These are phyloP conservation scores for Tricholoma matsutake DNA, from an alignment of 768 basidiomycete genomes.

Conservation along the genomic window DNA sequence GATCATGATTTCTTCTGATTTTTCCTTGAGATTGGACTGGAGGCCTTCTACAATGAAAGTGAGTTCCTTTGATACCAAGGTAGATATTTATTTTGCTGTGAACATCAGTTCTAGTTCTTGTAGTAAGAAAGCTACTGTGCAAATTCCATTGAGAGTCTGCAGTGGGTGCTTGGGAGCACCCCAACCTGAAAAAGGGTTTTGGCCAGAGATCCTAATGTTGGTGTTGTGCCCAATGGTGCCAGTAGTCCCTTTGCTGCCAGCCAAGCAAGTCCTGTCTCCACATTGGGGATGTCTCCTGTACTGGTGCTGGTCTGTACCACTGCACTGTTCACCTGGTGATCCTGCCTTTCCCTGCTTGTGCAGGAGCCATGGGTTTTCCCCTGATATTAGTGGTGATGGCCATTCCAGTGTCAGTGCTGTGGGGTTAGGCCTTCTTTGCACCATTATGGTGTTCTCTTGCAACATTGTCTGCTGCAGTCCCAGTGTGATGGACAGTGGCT, in stretches of 20 bases:
- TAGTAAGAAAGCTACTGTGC: too few relatives aligned
- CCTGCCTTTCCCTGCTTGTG: not conserved
- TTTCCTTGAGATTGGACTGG: not conserved
- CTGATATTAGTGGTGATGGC: too few relatives aligned
- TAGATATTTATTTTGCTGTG: too few relatives aligned
- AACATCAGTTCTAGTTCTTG: too few relatives aligned
- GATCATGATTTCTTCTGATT: not conserved
- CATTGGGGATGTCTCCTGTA: not conserved
- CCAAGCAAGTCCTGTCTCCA: not conserved
- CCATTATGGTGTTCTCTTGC: too few relatives aligned
- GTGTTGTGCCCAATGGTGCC: not conserved
- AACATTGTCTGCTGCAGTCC: too few relatives aligned
- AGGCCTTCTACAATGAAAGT: too few relatives aligned
- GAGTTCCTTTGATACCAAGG: too few relatives aligned
- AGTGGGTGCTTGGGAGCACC: not conserved
- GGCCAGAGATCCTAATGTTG: not conserved
- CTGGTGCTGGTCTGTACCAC: not conserved
- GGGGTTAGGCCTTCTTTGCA: too few relatives aligned
- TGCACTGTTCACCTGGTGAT: not conserved
- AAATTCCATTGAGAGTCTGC: not conserved
- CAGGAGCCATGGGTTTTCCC: too few relatives aligned
- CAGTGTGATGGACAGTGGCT: too few relatives aligned
- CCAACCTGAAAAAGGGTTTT: not conserved
- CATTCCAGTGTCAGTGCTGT: too few relatives aligned
- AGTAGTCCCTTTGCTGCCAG: not conserved